phyloP scores from a whole-genome alignment of 495 filamentous ascomycete genomes.

The Aspergillus wentii region DNA sequence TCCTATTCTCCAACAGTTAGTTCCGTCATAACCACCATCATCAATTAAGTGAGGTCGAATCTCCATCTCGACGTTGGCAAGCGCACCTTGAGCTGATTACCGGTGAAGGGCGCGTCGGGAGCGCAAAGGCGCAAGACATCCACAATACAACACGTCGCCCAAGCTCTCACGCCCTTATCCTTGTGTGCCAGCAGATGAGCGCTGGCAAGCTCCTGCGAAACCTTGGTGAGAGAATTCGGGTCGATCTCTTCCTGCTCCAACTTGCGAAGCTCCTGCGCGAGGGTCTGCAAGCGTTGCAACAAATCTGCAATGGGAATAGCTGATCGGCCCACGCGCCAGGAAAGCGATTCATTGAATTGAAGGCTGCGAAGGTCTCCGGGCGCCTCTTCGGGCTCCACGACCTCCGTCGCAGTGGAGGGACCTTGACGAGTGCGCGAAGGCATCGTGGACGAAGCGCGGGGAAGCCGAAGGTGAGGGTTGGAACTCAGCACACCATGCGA shows the following conservation, averaged over 20 bases:
- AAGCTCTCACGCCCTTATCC: constrained; percentile 88
- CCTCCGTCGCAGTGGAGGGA: constrained; percentile 34
- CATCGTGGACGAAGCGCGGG: constrained; percentile 31
- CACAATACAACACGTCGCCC: constrained; percentile 81
- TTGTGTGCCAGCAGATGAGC: constrained; percentile 82
- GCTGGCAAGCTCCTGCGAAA: constrained; percentile 84
- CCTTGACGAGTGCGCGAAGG: constrained; percentile 45
- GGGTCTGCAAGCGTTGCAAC: constrained; percentile 69
- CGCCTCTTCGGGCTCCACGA: constrained; percentile 25
- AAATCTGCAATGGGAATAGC: constrained; percentile 81
- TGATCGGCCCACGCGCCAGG: constrained; percentile 85
- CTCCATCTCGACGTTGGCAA: no score
- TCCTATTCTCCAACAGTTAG: constrained; percentile 53
- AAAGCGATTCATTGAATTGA: constrained; percentile 77
- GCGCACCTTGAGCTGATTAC: constrained; percentile 80
- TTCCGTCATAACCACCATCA: background rate
- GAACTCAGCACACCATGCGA: background rate
- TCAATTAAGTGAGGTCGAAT: no score
- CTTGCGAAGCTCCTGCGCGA: constrained; percentile 77
- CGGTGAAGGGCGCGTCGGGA: constrained; percentile 91
- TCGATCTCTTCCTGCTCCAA: constrained; percentile 87
- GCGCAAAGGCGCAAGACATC: constrained; percentile 93
- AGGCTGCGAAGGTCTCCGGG: constrained; percentile 32
- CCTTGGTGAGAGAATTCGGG: constrained; percentile 69
- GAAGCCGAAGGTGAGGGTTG: background rate